Evolutionary conservation across 768 basidiomycete species (phyloP), one percentile per base, ranked within the genome.

Genomic region (Suillus decipiens): DNA sequence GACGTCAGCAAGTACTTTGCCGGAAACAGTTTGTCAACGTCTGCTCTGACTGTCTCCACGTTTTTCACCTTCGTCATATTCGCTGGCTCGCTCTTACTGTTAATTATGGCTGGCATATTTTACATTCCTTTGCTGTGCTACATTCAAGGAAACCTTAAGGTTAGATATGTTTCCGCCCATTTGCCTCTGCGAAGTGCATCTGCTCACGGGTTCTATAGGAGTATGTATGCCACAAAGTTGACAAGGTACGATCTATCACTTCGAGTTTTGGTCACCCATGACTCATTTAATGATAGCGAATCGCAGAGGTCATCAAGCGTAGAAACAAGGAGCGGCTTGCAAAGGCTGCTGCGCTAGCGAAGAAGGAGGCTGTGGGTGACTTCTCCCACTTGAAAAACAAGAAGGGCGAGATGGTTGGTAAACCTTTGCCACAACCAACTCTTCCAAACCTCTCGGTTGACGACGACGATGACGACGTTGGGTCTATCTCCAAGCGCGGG

Each of bases 161-260:
- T 89, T 66, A 63, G 77, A 65, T 37, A 41, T 48, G 17, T 2
- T 37, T 58, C 17, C 28, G 37, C 19, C 54, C 31, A 45, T 55
- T 47, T 54, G 53, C 37, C 39, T 48, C 47, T 51, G 54, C 15
- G 37, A 55, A 62, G 34, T 63, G 68, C 42, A 42, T 58, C 63
- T 47, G 65, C 51, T 31, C 51, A 48, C 42, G 47, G 51, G 33
- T 14, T 48, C 24, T 51, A 15, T 66, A 93, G 89, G 96, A 99
- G 83, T 98, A 97, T 78, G 93, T 93, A 76, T 98, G 96, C 74
- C 94, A 99, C 81, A 97, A 98, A 77, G 94, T 98, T 57, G 96
- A 99, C 81, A 98, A 98, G 86, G 92, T 93, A 72, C 61, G 70
- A 65, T 36, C 63, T 60, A 42, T 5, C 17, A 33, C 12, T n/a